Conservation (phyloP, 2,329 filamentous ascomycete genomes). For the Botryotinia calthae region DNA sequence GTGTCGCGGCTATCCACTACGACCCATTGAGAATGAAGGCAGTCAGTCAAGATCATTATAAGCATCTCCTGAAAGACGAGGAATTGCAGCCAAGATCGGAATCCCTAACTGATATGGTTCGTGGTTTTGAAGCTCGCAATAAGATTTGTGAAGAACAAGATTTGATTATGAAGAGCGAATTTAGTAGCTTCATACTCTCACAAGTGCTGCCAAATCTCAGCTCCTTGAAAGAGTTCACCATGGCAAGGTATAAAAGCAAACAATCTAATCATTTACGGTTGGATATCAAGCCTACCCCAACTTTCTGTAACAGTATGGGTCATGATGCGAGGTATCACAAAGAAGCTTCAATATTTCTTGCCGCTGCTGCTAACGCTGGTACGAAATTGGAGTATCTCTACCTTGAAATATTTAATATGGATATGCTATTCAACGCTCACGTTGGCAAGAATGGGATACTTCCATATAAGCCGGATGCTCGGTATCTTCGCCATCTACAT, state of each 20-base stretch:
- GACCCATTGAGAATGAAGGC: neutral
- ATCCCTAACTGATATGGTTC: neutral
- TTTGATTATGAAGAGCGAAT: neutral
- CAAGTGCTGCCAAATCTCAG: neutral
- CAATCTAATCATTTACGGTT: neutral
- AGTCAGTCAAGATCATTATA: neutral
- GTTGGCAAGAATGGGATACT: neutral
- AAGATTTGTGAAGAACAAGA: neutral
- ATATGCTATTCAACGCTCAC: neutral
- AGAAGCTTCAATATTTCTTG: neutral
- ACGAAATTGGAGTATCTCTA: neutral
- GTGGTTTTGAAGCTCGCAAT: neutral
- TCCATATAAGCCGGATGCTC: neutral
- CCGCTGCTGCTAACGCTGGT: neutral
- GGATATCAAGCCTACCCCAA: neutral
- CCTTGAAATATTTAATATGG: fast-evolving
- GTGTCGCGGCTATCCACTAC: neutral
- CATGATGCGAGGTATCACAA: neutral
- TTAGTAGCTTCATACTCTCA: neutral
- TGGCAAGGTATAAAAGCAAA: fast-evolving
- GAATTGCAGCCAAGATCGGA: neutral
- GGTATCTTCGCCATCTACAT: neutral
- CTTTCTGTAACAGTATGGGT: fast-evolving
- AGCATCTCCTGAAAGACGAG: no score
- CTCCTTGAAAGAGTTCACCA: neutral